Evolutionary conservation across 257 asterid genomes (phyloP), one percentile per base, ranked within the genome.

Genomic region (Pogostemon cablin): DNA sequence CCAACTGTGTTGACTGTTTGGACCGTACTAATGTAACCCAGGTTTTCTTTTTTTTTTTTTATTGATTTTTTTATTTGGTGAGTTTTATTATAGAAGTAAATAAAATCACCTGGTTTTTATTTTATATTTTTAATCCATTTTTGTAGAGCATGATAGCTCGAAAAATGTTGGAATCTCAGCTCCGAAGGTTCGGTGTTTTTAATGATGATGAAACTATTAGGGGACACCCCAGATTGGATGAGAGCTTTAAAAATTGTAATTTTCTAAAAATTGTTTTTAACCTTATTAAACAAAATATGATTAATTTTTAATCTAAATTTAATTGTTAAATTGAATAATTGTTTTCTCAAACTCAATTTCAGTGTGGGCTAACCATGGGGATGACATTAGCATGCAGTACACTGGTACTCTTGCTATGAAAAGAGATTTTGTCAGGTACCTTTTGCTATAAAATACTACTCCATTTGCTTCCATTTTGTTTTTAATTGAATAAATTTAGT

Each of bases 361-460:
- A 95, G 99, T 89, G 82, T 95, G 99, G 98, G 98, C 96, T 73
- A 86, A 86, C 77, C 98, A 89, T 68, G 99, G 99, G 42, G 98
- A 95, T 80, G 99, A 88, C 65, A 74, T 95, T 46, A 95, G 99
- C 86, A 86, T 91, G 72, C 98, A 95, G 79, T 95, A 95, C 72
- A 77, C 95, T 77, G 96, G 99, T 46, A 95, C 99, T 73, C 96
- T 95, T 25, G 98, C 77, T 63, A 39, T 72, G 40, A 72, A 72
- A 63, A 68, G 66, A 9, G 77, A 72, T 63, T 72, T 72, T 54
- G 77, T 72, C n/a, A 72, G 77, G 77, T 72, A 25, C 49, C 7
- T 17, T 68, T 54, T 25, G 60, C 38, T 54, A 7, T 54, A 54
- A 17, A 17, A 37, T 25, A 25, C 32, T 25, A 25, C 60, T 20